Evolutionary conservation across 2,329 filamentous ascomycete genomes (phyloP), one percentile per base, ranked within the genome.

Genomic region (Raffaelea albimanens): DNA sequence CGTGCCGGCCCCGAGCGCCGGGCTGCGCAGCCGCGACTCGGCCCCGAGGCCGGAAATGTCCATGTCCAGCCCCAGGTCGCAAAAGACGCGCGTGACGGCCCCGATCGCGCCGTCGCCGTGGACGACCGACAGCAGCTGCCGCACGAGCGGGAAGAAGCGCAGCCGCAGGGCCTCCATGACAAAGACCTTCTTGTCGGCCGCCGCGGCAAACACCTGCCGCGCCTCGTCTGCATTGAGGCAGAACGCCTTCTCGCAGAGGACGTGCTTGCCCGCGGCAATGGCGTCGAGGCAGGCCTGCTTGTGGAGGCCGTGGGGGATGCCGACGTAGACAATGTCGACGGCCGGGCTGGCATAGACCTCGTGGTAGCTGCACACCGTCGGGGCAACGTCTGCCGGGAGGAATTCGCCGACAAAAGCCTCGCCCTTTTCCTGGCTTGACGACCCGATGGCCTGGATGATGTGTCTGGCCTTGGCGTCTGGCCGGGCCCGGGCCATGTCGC

Each of bases 131-230:
- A 61, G 59, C 0, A 72, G 48, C 5, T 59, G 56, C 33, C 54
- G 56, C 2, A 66, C 57, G 2, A 72, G 52, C 0, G 69, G 67
- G 18, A 61, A 67, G 56, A 67, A 67, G 11, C 69, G 64, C 3
- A 65, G 65, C 69, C 68, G 71, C 64, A 71, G 65, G 11, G 68
- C 69, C 53, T 72, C 69, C 58, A 68, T 66, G 21, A 72, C 53
- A 47, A 66, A 72, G 3, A 72, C 63, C 9, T 63, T 62, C 48
- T 66, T 66, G 23, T 53, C 48, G 48, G 61, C 57, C 0, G 69
- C 69, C 0, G 65, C 64, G 1, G 53, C 60, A 14, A 70, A 61
- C 3, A 72, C 63, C 39, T 68, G 62, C 22, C 52, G 58, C 0
- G 68, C 64, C 33, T 72, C 66, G 3, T 45, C 54, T 0, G 65